phyloP scores from a whole-genome alignment of 2,329 filamentous ascomycete species.

The Pyricularia grisea region DNA sequence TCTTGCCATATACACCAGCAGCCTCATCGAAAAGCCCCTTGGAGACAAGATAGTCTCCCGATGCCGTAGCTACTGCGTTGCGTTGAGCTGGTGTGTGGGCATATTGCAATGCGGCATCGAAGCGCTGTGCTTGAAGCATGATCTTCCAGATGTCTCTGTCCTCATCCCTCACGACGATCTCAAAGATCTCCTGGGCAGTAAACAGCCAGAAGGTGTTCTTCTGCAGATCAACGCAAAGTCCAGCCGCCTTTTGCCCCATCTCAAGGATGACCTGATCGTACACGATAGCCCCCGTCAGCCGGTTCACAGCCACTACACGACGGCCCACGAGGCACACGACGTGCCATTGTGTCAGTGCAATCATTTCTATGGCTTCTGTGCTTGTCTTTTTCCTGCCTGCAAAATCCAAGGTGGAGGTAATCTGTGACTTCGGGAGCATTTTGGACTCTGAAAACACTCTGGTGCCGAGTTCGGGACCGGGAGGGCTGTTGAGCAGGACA shows the following conservation, averaged over 20 bases:
- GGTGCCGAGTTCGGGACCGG: slow-evolving; percentile 56
- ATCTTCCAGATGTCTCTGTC: slow-evolving; percentile 92
- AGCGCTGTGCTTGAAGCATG: slow-evolving; percentile 77
- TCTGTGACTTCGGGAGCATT: slow-evolving; percentile 63
- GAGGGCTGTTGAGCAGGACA: slow-evolving; percentile 55
- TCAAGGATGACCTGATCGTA: slow-evolving; percentile 84
- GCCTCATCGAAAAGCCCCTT: slow-evolving; percentile 80
- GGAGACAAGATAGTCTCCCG: slow-evolving; percentile 76
- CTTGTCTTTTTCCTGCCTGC: slow-evolving; percentile 18
- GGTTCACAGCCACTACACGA: slow-evolving; percentile 75
- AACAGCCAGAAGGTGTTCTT: slow-evolving; percentile 98
- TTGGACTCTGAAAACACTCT: slow-evolving; percentile 73
- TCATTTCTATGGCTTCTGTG: slow-evolving; percentile 66
- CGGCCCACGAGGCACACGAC: slow-evolving; percentile 75
- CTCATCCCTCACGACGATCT: slow-evolving; percentile 85
- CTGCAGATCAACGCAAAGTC: slow-evolving; percentile 78
- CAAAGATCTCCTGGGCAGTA: slow-evolving; percentile 82
- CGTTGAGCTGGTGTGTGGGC: slow-evolving; percentile 73
- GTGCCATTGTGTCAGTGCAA: slow-evolving; percentile 90
- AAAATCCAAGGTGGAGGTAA: slow-evolving; percentile 58
- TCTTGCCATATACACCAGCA: slow-evolving; percentile 83
- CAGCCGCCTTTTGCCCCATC: slow-evolving; percentile 68
- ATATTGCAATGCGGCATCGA: slow-evolving; percentile 79
- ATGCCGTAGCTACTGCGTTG: slow-evolving; percentile 85
- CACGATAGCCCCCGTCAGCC: slow-evolving; percentile 74